phyloP scores from a whole-genome alignment of 1,284 basidiomycete genomes.

The Ganoderma sinense region DNA sequence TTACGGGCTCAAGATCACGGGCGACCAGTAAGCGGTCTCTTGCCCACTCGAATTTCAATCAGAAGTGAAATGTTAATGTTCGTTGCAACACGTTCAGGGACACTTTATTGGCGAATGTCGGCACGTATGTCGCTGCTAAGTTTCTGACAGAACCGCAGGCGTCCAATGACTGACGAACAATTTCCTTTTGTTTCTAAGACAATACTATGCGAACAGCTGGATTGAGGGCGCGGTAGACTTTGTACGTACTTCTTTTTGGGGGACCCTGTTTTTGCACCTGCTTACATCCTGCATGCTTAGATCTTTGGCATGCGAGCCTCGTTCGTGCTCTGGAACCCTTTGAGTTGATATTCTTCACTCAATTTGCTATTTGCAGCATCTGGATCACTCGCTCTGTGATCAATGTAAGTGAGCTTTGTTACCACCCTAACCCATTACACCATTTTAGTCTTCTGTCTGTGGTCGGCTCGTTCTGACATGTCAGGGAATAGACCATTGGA shows the following conservation, averaged over 20 bases:
- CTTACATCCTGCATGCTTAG: slow-evolving; percentile 16
- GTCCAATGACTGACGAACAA: slow-evolving; percentile 26
- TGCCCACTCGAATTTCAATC: background rate
- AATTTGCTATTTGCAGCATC: slow-evolving; percentile 25
- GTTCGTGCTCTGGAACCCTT: slow-evolving; percentile 35
- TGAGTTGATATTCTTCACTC: slow-evolving; percentile 51
- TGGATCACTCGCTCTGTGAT: slow-evolving; percentile 39
- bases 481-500: slow-evolving; percentile 36
- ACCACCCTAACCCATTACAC: background rate
- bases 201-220: slow-evolving; percentile 37
- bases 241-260: slow-evolving; percentile 39
- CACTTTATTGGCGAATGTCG: slow-evolving; percentile 51
- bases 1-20: slow-evolving; percentile 60
- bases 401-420: slow-evolving; percentile 30
- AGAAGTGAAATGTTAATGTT: background rate
- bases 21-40: slow-evolving; percentile 54
- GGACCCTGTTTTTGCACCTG: background rate
- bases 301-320: slow-evolving; percentile 38
- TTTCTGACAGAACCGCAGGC: background rate
- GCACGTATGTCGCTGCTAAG: slow-evolving; percentile 40
- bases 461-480: background rate
- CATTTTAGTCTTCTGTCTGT: background rate
- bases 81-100: slow-evolving; percentile 33
- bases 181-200: slow-evolving; percentile 20
- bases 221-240: slow-evolving; percentile 62